Base-by-base conservation (phyloP, 2,329 filamentous ascomycete genomes). In the Curvularia spicifera region DNA sequence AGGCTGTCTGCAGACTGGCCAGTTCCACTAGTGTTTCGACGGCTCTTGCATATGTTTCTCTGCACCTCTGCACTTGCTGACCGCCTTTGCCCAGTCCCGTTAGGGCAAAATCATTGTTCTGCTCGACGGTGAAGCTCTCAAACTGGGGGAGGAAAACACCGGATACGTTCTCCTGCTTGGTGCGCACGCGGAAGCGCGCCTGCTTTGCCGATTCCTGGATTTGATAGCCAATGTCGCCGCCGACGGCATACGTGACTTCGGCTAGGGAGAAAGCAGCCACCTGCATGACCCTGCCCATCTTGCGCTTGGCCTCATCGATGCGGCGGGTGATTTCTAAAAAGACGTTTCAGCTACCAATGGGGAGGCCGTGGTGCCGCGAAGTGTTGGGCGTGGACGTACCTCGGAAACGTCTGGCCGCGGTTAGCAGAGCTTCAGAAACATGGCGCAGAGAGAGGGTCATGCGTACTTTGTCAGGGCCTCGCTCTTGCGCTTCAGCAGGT, bases 281-380 rank as follows among this genome's bases (percentile, higher is more conserved):
- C 79, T 98, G 94, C 95, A 99, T 99, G 37, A 99, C 95, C 33
- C 94, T 87, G 57, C 95, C 95, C 94, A 99, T 99, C 83, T 99
- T 99, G 71, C 93, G 91, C 81, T 99, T 99, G 42, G 95, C 95
- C 79, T 99, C 95, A 81, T 99, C 94, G 79, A 99, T 99, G 74
- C 95, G 90, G 77, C 89, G 88, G 49, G 95, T 97, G 73, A 99
- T 99, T 73, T 99, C 95, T 78, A 60, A 51, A 61, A 22, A 44
- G 44, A 33, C 18, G 66, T 70, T 64, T 73, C 66, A 72, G 70
- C 60, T 66, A 28, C 60, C 57, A 65, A 20, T 40, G 52, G 49
- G 49, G 35, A 7, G 51, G 40, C 20, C 31, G 26, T 33, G 51
- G 35, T 53, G 44, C 45, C 57, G 45, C 50, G 7, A 45, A 44